Evolutionary conservation across 257 asterid genomes (phyloP), one percentile per base, ranked within the genome.

Genomic region (Solanum dulcamara): DNA sequence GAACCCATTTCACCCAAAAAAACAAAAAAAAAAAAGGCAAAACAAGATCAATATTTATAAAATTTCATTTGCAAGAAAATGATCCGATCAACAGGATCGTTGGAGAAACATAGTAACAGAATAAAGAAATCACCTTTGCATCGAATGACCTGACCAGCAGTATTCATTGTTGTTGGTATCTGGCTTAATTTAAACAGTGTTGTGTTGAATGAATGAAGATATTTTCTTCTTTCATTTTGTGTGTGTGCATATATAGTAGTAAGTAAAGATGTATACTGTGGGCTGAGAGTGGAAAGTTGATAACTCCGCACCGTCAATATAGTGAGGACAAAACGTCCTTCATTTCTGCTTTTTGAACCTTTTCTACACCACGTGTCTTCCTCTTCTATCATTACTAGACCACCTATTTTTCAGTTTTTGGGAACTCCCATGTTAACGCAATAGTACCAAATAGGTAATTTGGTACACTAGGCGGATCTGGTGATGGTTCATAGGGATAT

Each of bases 111-210:
- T 13, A 59, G 13, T 55, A n/a, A n/a, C 28, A 55, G 11, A 20
- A 55, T 13, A 42, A 11, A 59, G 12, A 5, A 33, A 35, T 60
- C 8, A 90, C 92, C 92, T 90, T 88, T 88, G 88, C 92, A 90
- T 51, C 88, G 88, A 50, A 90, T 90, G 35, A 90, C 89, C 70
- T 90, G 88, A 44, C 90, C 91, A 26, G 88, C 88, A 48, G 92
- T 81, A 59, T 5, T 85, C 92, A 90, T 90, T 26, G 40, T 83
- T 57, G 50, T 71, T 37, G 50, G 50, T 30, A 20, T 53, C 33
- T 60, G 64, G 64, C 24, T 60, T 24, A 57, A n/a, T 5, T 4
- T n/a, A 24, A 57, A 57, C 17, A 2, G 32, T 59, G 32, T n/a
- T 59, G 9, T 59, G 7, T 60, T 60, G 35, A 62, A 59, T 59